phyloP scores from a whole-genome alignment of 2,329 filamentous ascomycete genomes.

The Dryadomyces quercivorus region DNA sequence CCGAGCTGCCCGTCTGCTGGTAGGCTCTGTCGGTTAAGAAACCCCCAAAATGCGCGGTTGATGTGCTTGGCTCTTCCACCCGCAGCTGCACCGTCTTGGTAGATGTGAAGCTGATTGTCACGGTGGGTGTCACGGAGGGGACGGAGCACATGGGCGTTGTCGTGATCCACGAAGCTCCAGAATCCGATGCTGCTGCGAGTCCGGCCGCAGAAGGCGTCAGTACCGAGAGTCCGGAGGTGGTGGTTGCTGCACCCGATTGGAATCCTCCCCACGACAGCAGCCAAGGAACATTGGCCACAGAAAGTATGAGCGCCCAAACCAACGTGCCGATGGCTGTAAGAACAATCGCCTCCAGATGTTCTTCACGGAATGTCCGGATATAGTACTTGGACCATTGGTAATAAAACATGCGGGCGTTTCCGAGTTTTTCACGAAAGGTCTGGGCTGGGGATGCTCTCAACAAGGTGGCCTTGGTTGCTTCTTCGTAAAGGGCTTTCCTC shows the following conservation, averaged over 20 bases:
- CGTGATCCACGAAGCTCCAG: background rate
- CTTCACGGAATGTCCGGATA: background rate
- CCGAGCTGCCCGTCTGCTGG: conserved; percentile 2
- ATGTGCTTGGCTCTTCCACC: conserved; percentile 13
- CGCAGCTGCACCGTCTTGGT: conserved; percentile 22
- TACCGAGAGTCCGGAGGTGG: background rate
- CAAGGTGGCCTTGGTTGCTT: background rate
- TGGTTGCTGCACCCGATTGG: background rate
- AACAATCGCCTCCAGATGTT: background rate
- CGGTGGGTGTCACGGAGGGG: conserved; percentile 9
- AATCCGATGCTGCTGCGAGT: background rate
- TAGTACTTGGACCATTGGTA: too few relatives aligned
- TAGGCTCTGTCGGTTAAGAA: conserved; percentile 26
- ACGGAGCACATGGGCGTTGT: conserved; percentile 6
- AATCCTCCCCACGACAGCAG: background rate
- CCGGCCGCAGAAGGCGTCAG: background rate
- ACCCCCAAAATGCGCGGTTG: conserved; percentile 22
- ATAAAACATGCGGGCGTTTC: too few relatives aligned
- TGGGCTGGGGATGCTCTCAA: too few relatives aligned
- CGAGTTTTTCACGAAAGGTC: too few relatives aligned
- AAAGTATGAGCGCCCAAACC: conserved; percentile 1
- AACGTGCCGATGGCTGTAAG: background rate
- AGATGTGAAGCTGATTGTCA: conserved; percentile 25
- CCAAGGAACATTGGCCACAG: background rate
- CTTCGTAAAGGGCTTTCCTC: too few relatives aligned